Conservation (phyloP, 352 stramenopile species). For the Globisporangium spinosum region DNA sequence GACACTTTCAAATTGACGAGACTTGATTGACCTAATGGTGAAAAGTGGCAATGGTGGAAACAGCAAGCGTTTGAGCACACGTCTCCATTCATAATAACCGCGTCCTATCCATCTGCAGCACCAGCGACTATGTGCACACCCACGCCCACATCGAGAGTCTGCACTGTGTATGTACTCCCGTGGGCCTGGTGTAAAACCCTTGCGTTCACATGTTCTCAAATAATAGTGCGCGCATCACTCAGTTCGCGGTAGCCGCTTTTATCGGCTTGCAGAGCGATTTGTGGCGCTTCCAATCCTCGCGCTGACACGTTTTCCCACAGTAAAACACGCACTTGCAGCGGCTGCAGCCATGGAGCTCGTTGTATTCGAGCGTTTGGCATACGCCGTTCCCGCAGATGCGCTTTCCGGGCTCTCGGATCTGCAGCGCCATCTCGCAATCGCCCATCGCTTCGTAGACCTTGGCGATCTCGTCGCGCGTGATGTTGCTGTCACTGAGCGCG, state of each 20-base stretch:
- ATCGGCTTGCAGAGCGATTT: constrained; percentile 36
- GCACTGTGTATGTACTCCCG: too few relatives aligned
- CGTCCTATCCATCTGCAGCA: too few relatives aligned
- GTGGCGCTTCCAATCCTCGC: constrained; percentile 69
- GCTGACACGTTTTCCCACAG: constrained; percentile 59
- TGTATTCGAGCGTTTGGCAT: constrained; percentile 52
- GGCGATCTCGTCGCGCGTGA: constrained; percentile 66
- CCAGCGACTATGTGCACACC: too few relatives aligned
- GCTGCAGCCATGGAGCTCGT: constrained; percentile 43
- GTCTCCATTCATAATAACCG: too few relatives aligned
- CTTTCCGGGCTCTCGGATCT: constrained; percentile 34
- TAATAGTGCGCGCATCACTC: not conserved
- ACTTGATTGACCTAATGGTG: too few relatives aligned
- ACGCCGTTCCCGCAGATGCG: constrained; percentile 52
- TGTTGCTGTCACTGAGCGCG: constrained; percentile 52
- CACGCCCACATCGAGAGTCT: too few relatives aligned
- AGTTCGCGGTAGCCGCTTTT: constrained; percentile 3
- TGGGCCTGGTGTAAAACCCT: too few relatives aligned
- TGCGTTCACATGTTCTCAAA: too few relatives aligned
- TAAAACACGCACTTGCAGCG: constrained; percentile 73
- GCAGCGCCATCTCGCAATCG: constrained; percentile 41
- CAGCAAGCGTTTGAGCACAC: too few relatives aligned
- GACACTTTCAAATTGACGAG: too few relatives aligned
- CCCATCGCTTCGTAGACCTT: constrained; percentile 68
- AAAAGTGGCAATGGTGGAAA: too few relatives aligned